Evolutionary conservation across 331 rosid genomes (phyloP).

Genomic region (Acacia concinna): DNA sequence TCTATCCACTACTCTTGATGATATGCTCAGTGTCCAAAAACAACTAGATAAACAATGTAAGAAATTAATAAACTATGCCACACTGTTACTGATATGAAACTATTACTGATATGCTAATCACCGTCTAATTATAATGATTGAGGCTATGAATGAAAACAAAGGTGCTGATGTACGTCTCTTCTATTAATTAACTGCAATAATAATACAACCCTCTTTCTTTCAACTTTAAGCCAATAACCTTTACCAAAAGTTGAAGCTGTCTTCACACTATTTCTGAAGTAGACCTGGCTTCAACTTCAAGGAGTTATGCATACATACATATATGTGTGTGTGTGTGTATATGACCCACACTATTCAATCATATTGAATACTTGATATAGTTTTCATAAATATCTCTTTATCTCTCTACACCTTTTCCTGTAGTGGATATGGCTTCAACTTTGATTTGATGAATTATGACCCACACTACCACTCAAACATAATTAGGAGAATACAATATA

Average conservation of each 20-base stretch:
- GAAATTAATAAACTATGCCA: conserved; percentile 26
- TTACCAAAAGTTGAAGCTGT: not conserved
- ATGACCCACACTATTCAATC: not conserved
- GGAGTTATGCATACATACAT: not conserved
- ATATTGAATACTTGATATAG: not conserved
- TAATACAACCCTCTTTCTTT: not conserved
- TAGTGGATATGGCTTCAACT: not conserved
- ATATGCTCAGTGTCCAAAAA: not conserved
- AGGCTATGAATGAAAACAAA: conserved; percentile 18
- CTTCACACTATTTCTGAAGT: not conserved
- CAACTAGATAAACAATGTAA: not conserved
- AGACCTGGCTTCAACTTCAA: not conserved
- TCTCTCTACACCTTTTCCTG: not conserved
- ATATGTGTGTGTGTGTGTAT: not conserved
- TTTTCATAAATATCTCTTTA: not conserved
- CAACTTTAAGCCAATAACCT: not conserved
- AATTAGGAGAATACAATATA: not conserved
- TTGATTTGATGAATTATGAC: not conserved
- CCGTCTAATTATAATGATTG: conserved; percentile 19
- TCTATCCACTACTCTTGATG: conserved; percentile 36
- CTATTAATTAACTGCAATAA: conserved; percentile 8
- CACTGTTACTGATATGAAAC: not conserved
- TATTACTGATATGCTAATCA: not conserved
- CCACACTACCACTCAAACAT: not conserved
- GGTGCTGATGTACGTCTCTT: conserved; percentile 16